A percentile compares a stretch with the other conserved stretches of the same genome.
phyloP scores from a whole-genome alignment of 768 basidiomycete genomes.

The Boletus sp. region DNA sequence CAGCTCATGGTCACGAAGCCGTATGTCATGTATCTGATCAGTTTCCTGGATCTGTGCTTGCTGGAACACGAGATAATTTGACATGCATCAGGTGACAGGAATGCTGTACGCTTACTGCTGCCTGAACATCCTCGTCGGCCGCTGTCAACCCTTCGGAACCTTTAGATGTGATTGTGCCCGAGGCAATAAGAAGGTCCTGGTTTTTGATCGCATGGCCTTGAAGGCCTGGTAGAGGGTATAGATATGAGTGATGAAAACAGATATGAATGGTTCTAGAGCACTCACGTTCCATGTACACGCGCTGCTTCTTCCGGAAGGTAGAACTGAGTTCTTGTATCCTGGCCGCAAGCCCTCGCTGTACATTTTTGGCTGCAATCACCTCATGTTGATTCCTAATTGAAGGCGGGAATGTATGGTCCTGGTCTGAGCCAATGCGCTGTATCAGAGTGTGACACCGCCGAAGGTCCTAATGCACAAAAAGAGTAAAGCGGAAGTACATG shows the following conservation, averaged over 20 bases:
- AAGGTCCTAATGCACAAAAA: slow-evolving; percentile 31
- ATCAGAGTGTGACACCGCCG: slow-evolving; percentile 48
- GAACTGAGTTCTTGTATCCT: slow-evolving; percentile 93
- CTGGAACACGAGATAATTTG: slow-evolving; percentile 15
- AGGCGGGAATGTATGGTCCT: slow-evolving; percentile 66
- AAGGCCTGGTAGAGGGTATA: slow-evolving; percentile 54
- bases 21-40: slow-evolving; percentile 41
- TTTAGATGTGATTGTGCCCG: slow-evolving; percentile 78
- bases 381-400: slow-evolving; percentile 47
- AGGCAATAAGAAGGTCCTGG: slow-evolving; percentile 89
- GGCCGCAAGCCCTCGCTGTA: slow-evolving; percentile 93
- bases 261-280: slow-evolving; percentile 17
- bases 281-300: slow-evolving; percentile 97
- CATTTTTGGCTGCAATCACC: slow-evolving; percentile 80
- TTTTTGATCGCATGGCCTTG: slow-evolving; percentile 99
- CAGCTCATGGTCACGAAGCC: slow-evolving; percentile 65
- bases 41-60: slow-evolving; percentile 38
- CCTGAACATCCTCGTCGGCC: slow-evolving; percentile 87
- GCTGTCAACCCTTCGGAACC: slow-evolving; percentile 82
- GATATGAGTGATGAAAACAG: slow-evolving; percentile 16
- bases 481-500: slow-evolving; percentile 1
- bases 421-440: slow-evolving; percentile 64
- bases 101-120: slow-evolving; percentile 58
- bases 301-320: slow-evolving; percentile 94
- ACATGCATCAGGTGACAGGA: slow-evolving; percentile 13